Evolutionary conservation across 2,329 filamentous ascomycete species (phyloP), one percentile per base, ranked within the genome.

Genomic region (Zalaria obscura): DNA sequence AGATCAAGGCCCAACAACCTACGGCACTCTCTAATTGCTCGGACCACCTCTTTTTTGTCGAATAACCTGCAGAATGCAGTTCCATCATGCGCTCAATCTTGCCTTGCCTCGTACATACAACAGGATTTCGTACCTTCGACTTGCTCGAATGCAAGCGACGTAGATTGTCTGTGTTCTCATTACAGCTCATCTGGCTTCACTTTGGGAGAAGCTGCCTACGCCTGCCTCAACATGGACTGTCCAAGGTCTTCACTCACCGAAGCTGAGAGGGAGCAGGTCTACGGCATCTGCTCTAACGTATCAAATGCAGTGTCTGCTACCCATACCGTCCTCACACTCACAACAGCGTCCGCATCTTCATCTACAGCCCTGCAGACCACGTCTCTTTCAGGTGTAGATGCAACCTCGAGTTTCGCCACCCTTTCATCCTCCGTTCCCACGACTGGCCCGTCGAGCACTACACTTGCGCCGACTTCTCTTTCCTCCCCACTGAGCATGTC

Each of bases 171-270:
- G 5, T 60, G 57, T 45, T 50, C 48, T 25, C 33, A 47, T 27
- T 59, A 59, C 45, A 55, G 54, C 45, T 42, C 46, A 8, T 32
- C 52, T 31, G 55, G 55, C 8, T 54, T 48, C 39, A 55, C 55
- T 3, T 44, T 61, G 6, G 58, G 58, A 26, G 58, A 61, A 42
- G 43, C 57, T 4, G 56, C 52, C 6, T 40, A 48, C 8, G 35
- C 37, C 5, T 50, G 48, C 38, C 40, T 47, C 6, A 25, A 41
- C 8, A 33, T 28, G 9, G 38, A 45, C 9, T 55, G 53, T 38
- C 26, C 43, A 25, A 10, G 43, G 10, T 18, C 38, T n/a, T 38
- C 39, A 4, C n/a, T 38, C 7, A 25, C 25, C 11, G 39, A 36
- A 27, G 33, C 28, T 27, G 41, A 45, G n/a, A 38, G 48, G 18